Base-by-base conservation (phyloP, 2,329 filamentous ascomycete species). In the Ophiostoma himal-ulmi region DNA sequence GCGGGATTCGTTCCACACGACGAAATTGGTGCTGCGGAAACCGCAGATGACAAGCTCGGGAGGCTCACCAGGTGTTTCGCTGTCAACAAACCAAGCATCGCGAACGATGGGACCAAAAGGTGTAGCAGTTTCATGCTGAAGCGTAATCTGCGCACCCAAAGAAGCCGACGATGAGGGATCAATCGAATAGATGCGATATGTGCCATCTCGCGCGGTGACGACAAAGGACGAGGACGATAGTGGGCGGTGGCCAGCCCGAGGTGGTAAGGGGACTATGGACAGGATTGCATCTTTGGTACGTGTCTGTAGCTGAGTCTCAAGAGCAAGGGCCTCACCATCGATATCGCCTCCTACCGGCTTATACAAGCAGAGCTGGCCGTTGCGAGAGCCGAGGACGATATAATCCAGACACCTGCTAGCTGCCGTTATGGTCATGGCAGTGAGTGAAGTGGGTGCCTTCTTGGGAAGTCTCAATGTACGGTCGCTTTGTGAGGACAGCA, bases 21-120 rank as follows among this genome's bases (percentile, higher is more conserved):
- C 82, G 76, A 98, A 96, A 66, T 88, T 83, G 73, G 88, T 92
- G 77, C 91, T 88, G 70, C 87, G 88, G 80, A 97, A 98, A 3
- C 94, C 94, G 77, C 89, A 91, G 14, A 96, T 81, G 37, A 93
- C 81, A 0, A 97, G 81, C 66, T 91, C 83, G 5, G 71, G 68
- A 0, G 78, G 81, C 65, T 91, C 83, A 1, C 71, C 66, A 0
- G 78, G 78, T 1, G 75, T 71, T 52, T 76, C 75, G 34, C 72
- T 68, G n/a, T 62, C 78, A 11, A 73, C 75, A 71, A 94, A 85
- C 80, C 87, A 89, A 0, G 90, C 84, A 0, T 89, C 88, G 78
- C 96, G 92, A 52, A 97, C 85, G 74, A 92, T 88, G 0, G 90
- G 89, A 0, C 91, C 91, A 62, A 96, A 88, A 0, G 91, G 88